Evolutionary conservation across 495 filamentous ascomycete genomes (phyloP).

Genomic region (Penicillium waksmanii): DNA sequence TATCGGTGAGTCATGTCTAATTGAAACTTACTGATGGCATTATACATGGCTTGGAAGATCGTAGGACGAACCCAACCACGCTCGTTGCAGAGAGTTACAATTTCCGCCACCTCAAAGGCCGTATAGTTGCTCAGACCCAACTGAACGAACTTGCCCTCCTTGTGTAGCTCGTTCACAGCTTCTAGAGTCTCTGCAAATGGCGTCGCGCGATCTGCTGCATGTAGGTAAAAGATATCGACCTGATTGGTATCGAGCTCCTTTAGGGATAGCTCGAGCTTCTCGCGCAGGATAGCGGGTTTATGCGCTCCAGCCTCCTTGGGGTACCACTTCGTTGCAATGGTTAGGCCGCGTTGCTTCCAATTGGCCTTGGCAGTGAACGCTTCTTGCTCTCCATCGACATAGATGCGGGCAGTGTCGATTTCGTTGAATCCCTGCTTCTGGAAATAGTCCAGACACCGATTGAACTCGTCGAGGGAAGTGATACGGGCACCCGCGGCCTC

Average conservation of each 20-base stretch:
- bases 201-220: conserved; percentile 77
- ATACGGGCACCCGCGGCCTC: conserved; percentile 65
- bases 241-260: conserved; percentile 72
- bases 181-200: conserved; percentile 81
- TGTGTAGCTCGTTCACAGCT: conserved; percentile 78
- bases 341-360: conserved; percentile 83
- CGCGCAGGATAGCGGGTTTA: conserved; percentile 60
- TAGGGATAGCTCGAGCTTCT: conserved; percentile 66
- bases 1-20: too few species aligned
- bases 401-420: conserved; percentile 78
- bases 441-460: conserved; percentile 67
- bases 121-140: conserved; percentile 86
- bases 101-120: conserved; percentile 88
- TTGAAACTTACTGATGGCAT: conserved; percentile 55
- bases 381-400: conserved; percentile 77
- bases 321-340: conserved; percentile 83
- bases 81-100: conserved; percentile 79
- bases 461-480: conserved; percentile 68
- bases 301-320: conserved; percentile 62
- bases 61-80: conserved; percentile 68
- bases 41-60: conserved; percentile 70
- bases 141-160: conserved; percentile 83
- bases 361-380: conserved; percentile 73
- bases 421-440: conserved; percentile 77
- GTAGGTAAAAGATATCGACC: conserved; percentile 89